These are phyloP conservation scores for Ustilago crameri DNA, from an alignment of 1,284 basidiomycete genomes.

Conservation along the genomic window DNA sequence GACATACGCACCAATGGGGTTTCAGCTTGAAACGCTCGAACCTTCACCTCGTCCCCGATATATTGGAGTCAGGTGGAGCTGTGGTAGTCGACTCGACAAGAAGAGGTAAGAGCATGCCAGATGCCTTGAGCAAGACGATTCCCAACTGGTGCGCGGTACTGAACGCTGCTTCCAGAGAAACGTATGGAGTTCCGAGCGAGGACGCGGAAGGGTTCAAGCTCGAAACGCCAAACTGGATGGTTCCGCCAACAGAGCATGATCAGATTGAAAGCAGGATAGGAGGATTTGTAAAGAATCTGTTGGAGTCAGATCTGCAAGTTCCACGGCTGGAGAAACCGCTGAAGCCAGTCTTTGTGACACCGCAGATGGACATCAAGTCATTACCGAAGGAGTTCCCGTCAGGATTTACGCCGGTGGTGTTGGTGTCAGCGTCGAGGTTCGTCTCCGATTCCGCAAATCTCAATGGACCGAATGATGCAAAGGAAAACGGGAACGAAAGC, in stretches of 20 bases:
- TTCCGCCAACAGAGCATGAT: slow-evolving; percentile 58
- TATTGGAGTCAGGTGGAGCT: slow-evolving; percentile 78
- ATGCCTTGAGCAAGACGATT: slow-evolving; percentile 91
- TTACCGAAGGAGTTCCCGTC: slow-evolving; percentile 1
- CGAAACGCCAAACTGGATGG: slow-evolving; percentile 54
- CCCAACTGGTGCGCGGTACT: slow-evolving; percentile 95
- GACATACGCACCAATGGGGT: slow-evolving; percentile 76
- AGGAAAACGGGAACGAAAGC: not conserved
- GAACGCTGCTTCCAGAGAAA: slow-evolving; percentile 74
- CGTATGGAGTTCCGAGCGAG: slow-evolving; percentile 30
- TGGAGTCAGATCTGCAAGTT: slow-evolving; percentile 69
- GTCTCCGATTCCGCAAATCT: slow-evolving; percentile 71
- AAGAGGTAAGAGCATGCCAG: slow-evolving; percentile 91
- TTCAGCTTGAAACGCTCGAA: slow-evolving; percentile 75
- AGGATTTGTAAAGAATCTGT: slow-evolving; percentile 76
- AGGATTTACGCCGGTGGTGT: slow-evolving; percentile 76
- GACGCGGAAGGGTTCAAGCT: slow-evolving; percentile 66
- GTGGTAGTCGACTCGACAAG: slow-evolving; percentile 92
- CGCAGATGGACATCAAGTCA: slow-evolving; percentile 14
- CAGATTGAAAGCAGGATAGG: slow-evolving; percentile 77
- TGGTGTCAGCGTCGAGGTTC: slow-evolving; percentile 80
- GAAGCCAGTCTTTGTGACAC: slow-evolving; percentile 75
- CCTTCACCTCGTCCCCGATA: slow-evolving; percentile 78
- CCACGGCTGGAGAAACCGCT: slow-evolving; percentile 72
- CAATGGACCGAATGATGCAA: slow-evolving; percentile 18